Base-by-base conservation (phyloP, 305 asterid genomes). In the Coffea humblotiana region DNA sequence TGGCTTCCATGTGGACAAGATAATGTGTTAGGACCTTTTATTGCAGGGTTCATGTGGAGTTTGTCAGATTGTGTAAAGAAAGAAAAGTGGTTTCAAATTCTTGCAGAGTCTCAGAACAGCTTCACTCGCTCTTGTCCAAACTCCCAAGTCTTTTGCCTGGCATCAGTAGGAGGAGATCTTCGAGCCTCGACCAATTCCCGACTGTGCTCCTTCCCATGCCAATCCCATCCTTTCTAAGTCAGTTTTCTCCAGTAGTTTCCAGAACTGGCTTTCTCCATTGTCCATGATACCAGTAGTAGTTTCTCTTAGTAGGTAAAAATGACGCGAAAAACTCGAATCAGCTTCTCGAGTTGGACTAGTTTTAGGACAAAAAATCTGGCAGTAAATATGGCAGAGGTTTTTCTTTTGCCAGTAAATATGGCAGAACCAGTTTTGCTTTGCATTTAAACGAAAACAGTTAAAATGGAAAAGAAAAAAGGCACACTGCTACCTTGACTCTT, bases 21-120 rank as follows among this genome's bases (percentile, higher is more conserved):
- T 85, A 88, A 87, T 86, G 92, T 88, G 86, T 89, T 87, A 71
- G 86, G 88, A 85, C 86, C 84, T 84, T 89, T 83, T 40, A 87
- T 78, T 84, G 82, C 85, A 80, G 86, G 92, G 87, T 47, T 88
- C 99, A 93, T 91, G 97, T 95, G 97, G 95, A 84, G 91, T 87
- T 83, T 92, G 95, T 92, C 97, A 92, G 94, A 84, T 83, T 80
- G 70, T 84, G 88, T 71, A 83, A 80, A 86, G 43, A 40, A 80
- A 91, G 43, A 40, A 80, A 91, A 85, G 89, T 90, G 90, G 90
- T 89, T 87, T 89, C 74, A 78, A 88, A 87, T 82, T 85, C 92
- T 89, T 89, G 85, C 89, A 85, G 77, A 10, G 43, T 5, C 12
- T 8, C 54, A 4, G 71, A 3, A 2, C 43, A 40, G 43, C 43